Percentiles rank a stretch among this genome's conserved stretches.
Evolutionary conservation across 352 stramenopile genomes (phyloP).

Genomic region (Phytophthora capsici): DNA sequence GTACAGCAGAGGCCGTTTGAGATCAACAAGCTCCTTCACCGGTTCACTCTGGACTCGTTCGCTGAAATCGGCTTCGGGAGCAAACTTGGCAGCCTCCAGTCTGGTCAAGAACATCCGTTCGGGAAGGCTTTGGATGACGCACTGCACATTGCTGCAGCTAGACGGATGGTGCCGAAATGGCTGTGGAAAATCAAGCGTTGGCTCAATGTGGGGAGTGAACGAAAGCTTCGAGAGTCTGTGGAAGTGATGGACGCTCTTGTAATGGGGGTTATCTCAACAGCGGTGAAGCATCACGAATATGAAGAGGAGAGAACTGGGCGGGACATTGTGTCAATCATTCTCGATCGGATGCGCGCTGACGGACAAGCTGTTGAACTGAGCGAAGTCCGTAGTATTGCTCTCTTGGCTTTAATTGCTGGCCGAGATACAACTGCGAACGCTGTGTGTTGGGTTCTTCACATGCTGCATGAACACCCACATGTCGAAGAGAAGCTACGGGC

Average conservation of each 20-base stretch:
- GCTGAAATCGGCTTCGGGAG: background rate
- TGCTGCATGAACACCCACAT: conserved; percentile 11
- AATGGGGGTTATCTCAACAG: conserved; percentile 40
- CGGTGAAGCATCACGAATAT: conserved; percentile 18
- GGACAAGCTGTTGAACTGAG: conserved; percentile 31
- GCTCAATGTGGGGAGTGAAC: background rate
- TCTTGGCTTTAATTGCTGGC: conserved; percentile 71
- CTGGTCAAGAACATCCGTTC: background rate
- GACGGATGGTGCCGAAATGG: background rate
- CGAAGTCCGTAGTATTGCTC: conserved; percentile 64
- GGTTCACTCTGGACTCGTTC: background rate
- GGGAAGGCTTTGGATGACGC: background rate
- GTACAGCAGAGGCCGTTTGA: background rate
- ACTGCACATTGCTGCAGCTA: background rate
- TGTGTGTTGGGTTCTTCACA: conserved; percentile 22
- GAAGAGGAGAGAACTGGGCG: background rate
- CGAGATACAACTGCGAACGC: conserved; percentile 41
- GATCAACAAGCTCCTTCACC: background rate
- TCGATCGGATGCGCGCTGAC: conserved; percentile 34
- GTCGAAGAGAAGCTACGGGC: conserved; percentile 29
- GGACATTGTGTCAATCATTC: conserved; percentile 44
- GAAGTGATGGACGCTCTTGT: conserved; percentile 13
- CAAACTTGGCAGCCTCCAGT: background rate
- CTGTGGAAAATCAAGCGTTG: background rate
- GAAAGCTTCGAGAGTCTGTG: background rate